Evolutionary conservation across 2,329 filamentous ascomycete genomes (phyloP).

Genomic region (Aspergillus vadensis): DNA sequence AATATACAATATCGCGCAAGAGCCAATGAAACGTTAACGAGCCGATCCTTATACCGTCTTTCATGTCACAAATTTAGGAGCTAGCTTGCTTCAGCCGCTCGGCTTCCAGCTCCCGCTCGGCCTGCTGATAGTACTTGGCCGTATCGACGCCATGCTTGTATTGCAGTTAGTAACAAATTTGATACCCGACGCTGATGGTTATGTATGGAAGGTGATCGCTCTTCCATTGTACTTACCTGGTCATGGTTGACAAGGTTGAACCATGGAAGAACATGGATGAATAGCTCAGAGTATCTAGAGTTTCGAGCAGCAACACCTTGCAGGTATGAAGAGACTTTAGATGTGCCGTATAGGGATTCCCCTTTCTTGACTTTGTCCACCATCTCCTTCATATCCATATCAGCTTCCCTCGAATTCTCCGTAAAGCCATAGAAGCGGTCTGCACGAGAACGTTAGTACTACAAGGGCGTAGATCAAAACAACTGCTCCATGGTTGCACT

Average conservation of each 20-base stretch:
- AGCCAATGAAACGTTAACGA: conserved; percentile 11
- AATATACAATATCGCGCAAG: conserved; percentile 29
- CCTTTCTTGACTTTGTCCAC: conserved; percentile 92
- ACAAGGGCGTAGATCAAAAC: background rate
- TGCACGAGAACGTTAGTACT: conserved; percentile 41
- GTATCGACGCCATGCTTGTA: conserved; percentile 89
- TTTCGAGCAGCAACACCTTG: conserved; percentile 92
- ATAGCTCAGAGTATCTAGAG: conserved; percentile 85
- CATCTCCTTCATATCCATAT: conserved; percentile 99
- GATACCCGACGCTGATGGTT: background rate
- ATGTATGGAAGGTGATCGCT: background rate
- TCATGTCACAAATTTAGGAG: conserved; percentile 19
- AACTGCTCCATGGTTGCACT: conserved; percentile 41
- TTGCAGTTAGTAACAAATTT: conserved; percentile 20
- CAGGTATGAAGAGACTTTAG: conserved; percentile 77
- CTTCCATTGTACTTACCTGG: conserved; percentile 50
- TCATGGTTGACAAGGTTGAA: conserved; percentile 98
- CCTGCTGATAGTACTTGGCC: conserved; percentile 96
- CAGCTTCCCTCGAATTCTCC: conserved; percentile 87
- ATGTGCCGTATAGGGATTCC: conserved; percentile 83
- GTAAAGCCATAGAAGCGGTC: conserved; percentile 94
- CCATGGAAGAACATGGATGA: conserved; percentile 85
- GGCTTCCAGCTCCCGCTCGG: conserved; percentile 87
- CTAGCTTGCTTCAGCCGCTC: conserved; percentile 55
- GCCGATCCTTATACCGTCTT: conserved; percentile 15